Evolutionary conservation across 257 asterid genomes (phyloP), one percentile per base, ranked within the genome.

Genomic region (Gentiana straminea): DNA sequence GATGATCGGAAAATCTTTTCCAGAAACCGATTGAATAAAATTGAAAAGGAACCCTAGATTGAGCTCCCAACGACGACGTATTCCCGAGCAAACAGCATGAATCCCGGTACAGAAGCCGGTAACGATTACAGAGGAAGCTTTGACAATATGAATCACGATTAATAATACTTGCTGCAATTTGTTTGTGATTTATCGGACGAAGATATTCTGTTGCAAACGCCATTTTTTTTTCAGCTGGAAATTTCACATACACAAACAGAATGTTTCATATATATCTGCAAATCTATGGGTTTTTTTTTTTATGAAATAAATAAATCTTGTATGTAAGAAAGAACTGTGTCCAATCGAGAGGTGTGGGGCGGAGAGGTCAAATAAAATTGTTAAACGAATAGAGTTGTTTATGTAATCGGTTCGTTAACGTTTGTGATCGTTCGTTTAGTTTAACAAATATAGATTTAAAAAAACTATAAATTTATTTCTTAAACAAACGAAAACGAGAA

Each of bases 101-200:
- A 24, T 57, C 70, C 49, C 65, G 75, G 34, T 62, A 73, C 48
- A 72, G 63, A 54, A 67, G 60, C 71, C 80, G 64, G 62, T 70
- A 78, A 9, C 88, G 83, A 72, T 70, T 61, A 70, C 77, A 73
- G 2, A 52, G 68, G 51, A 65, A 58, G 73, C 58, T 63, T 58
- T 55, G 65, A 51, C 56, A 62, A 65, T 59, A 73, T 43, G 64
- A 72, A 67, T 44, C 70, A 51, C 57, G 66, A 62, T 78, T 78
- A 51, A 77, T 59, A 24, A 24, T 24, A 24, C 24, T 24, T 24
- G 24, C 24, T 41, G 84, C 70, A 61, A 79, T 58, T 66, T 84
- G 89, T 45, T 79, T 60, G 73, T 82, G 76, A 62, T 75, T 64
- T 56, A 71, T 59, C 1, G 94, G 70, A 3, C 82, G 63, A 13